A percentile compares a stretch with the other conserved stretches of the same genome.
Evolutionary conservation across 2,329 filamentous ascomycete genomes (phyloP).

Genomic region (Penicillium polonicum): DNA sequence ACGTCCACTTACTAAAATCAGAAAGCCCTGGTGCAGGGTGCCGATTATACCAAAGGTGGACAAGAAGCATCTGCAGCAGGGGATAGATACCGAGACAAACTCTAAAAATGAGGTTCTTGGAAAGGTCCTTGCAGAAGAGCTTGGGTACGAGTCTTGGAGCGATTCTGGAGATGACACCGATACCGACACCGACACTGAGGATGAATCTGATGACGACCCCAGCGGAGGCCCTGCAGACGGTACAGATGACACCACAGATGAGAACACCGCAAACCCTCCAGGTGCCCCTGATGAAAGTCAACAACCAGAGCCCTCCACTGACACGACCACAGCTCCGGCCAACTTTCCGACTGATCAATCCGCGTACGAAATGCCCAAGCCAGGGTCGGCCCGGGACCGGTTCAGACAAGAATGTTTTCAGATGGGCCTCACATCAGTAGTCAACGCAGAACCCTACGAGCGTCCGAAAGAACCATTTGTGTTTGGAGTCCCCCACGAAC

Average conservation of each 20-base stretch:
- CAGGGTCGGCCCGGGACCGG: neutral
- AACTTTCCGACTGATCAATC: neutral
- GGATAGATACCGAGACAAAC: neutral
- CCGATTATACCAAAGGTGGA: neutral
- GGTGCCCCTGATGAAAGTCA: neutral
- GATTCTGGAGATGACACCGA: neutral
- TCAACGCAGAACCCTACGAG: neutral
- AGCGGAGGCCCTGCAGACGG: neutral
- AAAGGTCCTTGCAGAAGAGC: constrained; percentile 1
- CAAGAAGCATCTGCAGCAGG: neutral
- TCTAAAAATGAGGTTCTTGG: neutral
- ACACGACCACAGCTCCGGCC: neutral
- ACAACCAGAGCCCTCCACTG: neutral
- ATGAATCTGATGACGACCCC: neutral
- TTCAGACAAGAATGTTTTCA: neutral
- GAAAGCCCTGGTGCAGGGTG: neutral
- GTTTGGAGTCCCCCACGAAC: neutral
- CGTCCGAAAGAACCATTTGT: neutral
- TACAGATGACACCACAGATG: neutral
- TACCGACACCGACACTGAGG: neutral
- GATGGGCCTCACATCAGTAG: neutral
- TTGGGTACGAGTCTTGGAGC: neutral
- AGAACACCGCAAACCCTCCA: neutral
- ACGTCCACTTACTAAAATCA: neutral
- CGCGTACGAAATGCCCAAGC: neutral